These are phyloP conservation scores for Posidonia australis DNA, from an alignment of 106 monocot species.

Conservation along the genomic window DNA sequence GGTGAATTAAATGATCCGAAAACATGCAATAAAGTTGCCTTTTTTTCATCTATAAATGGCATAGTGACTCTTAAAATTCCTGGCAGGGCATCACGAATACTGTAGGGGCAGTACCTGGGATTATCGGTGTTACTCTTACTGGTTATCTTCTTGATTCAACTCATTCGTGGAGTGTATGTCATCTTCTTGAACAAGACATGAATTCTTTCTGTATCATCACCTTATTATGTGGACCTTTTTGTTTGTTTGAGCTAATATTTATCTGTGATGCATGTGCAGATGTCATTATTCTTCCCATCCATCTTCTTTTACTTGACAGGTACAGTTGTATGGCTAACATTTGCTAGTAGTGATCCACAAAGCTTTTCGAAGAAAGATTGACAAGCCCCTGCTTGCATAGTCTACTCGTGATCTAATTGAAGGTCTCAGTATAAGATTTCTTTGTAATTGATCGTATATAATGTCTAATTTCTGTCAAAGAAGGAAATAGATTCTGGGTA, in stretches of 20 bases:
- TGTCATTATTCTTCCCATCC: conserved; percentile 84
- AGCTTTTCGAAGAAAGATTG: conserved; percentile 35
- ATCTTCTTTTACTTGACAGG: conserved; percentile 97
- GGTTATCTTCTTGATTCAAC: conserved; percentile 92
- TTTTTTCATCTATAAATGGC: background rate
- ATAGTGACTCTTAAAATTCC: background rate
- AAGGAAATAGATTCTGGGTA: no score
- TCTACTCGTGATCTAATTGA: no score
- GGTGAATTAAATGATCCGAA: background rate
- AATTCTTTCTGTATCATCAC: background rate
- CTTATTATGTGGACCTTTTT: background rate
- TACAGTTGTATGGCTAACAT: conserved; percentile 71
- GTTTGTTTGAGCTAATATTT: background rate
- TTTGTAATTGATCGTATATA: no score
- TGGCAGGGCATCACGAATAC: conserved; percentile 91
- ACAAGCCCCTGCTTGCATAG: background rate
- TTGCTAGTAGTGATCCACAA: conserved; percentile 91
- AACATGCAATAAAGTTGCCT: background rate
- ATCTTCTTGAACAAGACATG: background rate
- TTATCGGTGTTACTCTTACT: conserved; percentile 76
- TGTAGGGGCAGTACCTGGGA: conserved; percentile 90
- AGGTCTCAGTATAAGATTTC: no score
- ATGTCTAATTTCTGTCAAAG: no score
- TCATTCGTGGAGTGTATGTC: conserved; percentile 97
- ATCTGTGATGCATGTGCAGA: conserved; percentile 22